Conservation (phyloP, 306 rosid species). For the Prunus davidiana region DNA sequence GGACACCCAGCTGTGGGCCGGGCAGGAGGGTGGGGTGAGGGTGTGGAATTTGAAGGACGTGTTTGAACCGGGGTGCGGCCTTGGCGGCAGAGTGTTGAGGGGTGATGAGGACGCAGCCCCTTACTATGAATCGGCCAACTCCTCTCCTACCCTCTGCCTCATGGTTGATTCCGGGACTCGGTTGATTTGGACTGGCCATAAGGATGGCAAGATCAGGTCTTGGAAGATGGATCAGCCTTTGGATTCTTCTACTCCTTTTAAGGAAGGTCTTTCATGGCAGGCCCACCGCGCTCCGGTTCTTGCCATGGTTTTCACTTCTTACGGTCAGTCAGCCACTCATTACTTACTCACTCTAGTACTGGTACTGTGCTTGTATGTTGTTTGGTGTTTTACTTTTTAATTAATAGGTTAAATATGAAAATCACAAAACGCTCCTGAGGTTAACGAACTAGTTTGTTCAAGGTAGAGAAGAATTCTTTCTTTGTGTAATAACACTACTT, state of each 20-base stretch:
- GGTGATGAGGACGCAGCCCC: conserved; percentile 97
- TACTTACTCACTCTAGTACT: background rate
- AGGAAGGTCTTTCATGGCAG: conserved; percentile 99
- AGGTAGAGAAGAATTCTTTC: too few relatives aligned
- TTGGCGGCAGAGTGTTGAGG: conserved; percentile 73
- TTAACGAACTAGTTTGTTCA: too few relatives aligned
- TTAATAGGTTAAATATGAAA: too few relatives aligned
- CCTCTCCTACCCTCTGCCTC: conserved; percentile 73
- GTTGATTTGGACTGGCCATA: conserved; percentile 87
- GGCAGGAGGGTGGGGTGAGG: conserved; percentile 88
- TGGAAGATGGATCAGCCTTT: conserved; percentile 81
- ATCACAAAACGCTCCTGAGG: too few relatives aligned
- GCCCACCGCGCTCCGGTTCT: conserved; percentile 90
- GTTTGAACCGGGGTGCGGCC: conserved; percentile 60
- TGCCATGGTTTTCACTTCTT: conserved; percentile 59
- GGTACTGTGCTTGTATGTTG: background rate
- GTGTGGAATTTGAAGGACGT: conserved; percentile 67
- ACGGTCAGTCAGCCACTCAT: conserved; percentile 33
- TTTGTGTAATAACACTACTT: too few relatives aligned
- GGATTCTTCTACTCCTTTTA: conserved; percentile 57
- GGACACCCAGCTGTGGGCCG: conserved; percentile 85
- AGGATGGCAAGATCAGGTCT: conserved; percentile 92
- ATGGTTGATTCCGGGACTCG: conserved; percentile 61
- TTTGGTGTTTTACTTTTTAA: background rate
- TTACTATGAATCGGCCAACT: conserved; percentile 62